phyloP scores from a whole-genome alignment of 2,329 filamentous ascomycete species.

The Sclerotinia borealis region DNA sequence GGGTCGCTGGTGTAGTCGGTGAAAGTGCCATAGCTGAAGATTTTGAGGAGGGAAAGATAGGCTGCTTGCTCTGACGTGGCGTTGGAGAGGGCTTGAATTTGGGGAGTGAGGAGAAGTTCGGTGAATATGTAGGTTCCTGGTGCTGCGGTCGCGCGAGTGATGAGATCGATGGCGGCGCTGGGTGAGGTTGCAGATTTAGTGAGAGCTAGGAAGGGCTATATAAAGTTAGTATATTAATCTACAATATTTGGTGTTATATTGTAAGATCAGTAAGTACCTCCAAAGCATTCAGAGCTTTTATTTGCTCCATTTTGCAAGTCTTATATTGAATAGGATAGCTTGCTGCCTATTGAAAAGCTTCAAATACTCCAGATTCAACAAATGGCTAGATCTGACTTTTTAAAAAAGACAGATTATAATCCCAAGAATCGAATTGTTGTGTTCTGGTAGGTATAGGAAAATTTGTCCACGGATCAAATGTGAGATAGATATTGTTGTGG shows the following conservation, averaged over 20 bases:
- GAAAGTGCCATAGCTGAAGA: constrained; percentile 93
- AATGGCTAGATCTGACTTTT: not conserved
- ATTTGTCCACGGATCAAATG: not conserved
- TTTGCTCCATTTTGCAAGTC: constrained; percentile 60
- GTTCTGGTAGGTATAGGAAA: not conserved
- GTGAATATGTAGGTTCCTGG: constrained; percentile 89
- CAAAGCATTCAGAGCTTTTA: constrained; percentile 57
- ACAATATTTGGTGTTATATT: not conserved
- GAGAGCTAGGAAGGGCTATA: constrained; percentile 82
- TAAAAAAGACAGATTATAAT: not conserved
- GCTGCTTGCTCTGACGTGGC: constrained; percentile 54
- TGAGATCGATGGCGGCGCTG: constrained; percentile 76
- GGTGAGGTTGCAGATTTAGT: constrained; percentile 80
- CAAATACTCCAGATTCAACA: too few relatives aligned
- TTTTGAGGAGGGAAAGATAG: constrained; percentile 68
- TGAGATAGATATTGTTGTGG: not conserved
- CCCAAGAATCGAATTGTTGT: not conserved
- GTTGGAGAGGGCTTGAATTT: constrained; percentile 65
- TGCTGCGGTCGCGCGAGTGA: constrained; percentile 82
- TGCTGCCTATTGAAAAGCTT: constrained; percentile 6
- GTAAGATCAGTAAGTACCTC: constrained; percentile 41
- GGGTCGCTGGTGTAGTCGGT: constrained; percentile 55
- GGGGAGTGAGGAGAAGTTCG: constrained; percentile 77
- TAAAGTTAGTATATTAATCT: constrained; percentile 33
- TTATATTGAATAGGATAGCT: not conserved